Conservation (phyloP, 345 rosid genomes). For the Psidium friedrichsthalianum region DNA sequence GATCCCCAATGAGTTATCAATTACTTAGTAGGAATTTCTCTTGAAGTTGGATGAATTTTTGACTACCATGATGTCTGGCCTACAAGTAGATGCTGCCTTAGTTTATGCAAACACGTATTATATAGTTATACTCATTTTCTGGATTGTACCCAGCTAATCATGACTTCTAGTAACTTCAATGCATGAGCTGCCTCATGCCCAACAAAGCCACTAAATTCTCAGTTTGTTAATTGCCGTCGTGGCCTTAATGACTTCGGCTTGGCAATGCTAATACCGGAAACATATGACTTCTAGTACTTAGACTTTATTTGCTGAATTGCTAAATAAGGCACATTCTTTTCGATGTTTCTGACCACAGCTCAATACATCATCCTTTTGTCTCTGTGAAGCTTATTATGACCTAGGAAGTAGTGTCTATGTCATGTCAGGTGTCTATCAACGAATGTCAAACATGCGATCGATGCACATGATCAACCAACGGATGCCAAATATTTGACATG, state of each 20-base stretch:
- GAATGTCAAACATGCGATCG: too few species aligned
- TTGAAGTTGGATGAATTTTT: not conserved
- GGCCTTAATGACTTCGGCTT: not conserved
- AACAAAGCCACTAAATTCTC: not conserved
- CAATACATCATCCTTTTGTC: not conserved
- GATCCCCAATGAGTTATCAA: not conserved
- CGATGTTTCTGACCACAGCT: not conserved
- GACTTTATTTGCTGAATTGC: not conserved
- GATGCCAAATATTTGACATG: too few species aligned
- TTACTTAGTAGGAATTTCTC: not conserved
- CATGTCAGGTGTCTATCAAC: too few species aligned
- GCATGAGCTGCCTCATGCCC: not conserved
- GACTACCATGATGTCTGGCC: not conserved
- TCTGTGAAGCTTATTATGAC: not conserved
- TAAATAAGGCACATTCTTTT: not conserved
- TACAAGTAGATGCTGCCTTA: not conserved
- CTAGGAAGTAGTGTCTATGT: too few species aligned
- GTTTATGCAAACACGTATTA: not conserved
- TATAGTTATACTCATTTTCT: not conserved
- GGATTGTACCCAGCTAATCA: not conserved
- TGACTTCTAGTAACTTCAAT: not conserved
- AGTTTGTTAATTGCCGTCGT: not conserved
- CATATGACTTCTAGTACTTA: not conserved
- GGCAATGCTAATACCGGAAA: not conserved
- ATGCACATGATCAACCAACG: too few species aligned